phyloP scores from a whole-genome alignment of 2,329 filamentous ascomycete species.

The Chalara sp. region DNA sequence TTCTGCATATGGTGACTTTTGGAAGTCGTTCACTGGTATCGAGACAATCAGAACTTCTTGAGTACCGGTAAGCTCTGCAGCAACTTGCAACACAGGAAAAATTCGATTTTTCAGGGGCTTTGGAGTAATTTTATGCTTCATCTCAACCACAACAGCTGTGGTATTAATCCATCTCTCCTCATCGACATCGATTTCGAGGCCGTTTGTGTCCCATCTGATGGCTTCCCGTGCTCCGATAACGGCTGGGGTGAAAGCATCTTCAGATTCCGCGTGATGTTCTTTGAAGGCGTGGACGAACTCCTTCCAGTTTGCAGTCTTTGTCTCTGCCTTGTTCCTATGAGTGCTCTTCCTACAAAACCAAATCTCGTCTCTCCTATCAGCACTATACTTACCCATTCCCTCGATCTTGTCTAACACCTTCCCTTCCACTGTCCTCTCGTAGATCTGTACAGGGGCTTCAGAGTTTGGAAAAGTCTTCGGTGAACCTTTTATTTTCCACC shows the following conservation, averaged over 20 bases:
- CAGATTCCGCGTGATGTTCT: constrained; percentile 47
- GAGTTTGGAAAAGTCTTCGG: constrained; percentile 43
- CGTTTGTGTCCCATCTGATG: constrained; percentile 40
- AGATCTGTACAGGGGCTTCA: constrained; percentile 44
- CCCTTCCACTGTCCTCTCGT: constrained; percentile 41
- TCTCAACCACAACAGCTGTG: constrained; percentile 50
- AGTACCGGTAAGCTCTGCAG: constrained; percentile 34
- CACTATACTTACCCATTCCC: constrained; percentile 16
- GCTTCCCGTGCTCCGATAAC: constrained; percentile 38
- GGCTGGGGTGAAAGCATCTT: constrained; percentile 51
- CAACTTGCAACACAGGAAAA: constrained; percentile 61
- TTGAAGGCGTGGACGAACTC: constrained; percentile 58
- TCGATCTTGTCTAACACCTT: constrained; percentile 36
- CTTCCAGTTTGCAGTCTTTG: constrained; percentile 52
- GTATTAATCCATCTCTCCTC: constrained; percentile 39
- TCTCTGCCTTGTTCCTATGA: constrained; percentile 45
- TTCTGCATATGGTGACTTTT: constrained; percentile 23
- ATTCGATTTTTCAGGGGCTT: constrained; percentile 54
- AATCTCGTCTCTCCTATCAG: constrained; percentile 38
- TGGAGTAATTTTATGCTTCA: constrained; percentile 55
- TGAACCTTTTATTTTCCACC: constrained; percentile 44
- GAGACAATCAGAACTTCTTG: constrained; percentile 51
- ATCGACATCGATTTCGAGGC: constrained; percentile 31
- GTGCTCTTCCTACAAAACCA: constrained; percentile 60
- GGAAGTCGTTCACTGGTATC: constrained; percentile 42